These are phyloP conservation scores for Pachysolen tannophilus DNA, from an alignment of 805 yeast species.

Conservation along the genomic window DNA sequence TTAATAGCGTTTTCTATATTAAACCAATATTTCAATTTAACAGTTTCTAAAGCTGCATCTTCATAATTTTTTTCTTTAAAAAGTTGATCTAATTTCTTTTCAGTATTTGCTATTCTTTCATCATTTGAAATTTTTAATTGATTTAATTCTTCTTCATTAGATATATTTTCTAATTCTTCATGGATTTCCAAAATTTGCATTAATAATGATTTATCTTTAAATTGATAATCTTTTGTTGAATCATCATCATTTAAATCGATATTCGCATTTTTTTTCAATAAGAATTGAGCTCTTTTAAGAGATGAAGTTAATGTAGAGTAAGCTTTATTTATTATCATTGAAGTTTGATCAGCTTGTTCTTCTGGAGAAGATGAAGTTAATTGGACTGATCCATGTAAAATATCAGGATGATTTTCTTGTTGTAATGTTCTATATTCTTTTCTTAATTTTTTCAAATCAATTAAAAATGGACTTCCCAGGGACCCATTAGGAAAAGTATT, in stretches of 20 bases:
- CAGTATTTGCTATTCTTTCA: slow-evolving; percentile 40
- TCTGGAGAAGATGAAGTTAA: slow-evolving; percentile 12
- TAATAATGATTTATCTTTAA: slow-evolving; percentile 43
- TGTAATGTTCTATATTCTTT: slow-evolving; percentile 73
- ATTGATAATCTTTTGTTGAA: slow-evolving; percentile 28
- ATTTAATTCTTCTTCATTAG: slow-evolving; percentile 48
- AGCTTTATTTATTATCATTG: slow-evolving; percentile 67
- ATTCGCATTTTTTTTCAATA: slow-evolving; percentile 34
- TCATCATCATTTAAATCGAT: slow-evolving; percentile 58
- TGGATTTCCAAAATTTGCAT: slow-evolving; percentile 79
- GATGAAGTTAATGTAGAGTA: slow-evolving; percentile 68
- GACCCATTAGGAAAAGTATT: slow-evolving; percentile 59
- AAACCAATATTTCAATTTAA: slow-evolving; percentile 75
- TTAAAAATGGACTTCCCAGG: slow-evolving; percentile 49
- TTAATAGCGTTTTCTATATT: slow-evolving; percentile 67
- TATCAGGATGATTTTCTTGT: slow-evolving; percentile 77
- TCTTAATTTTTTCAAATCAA: slow-evolving; percentile 51
- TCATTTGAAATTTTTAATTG: slow-evolving; percentile 48
- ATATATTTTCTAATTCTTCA: slow-evolving; percentile 69
- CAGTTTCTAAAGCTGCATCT: slow-evolving; percentile 55
- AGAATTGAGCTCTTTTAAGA: slow-evolving; percentile 57
- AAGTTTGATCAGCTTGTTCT: slow-evolving; percentile 21
- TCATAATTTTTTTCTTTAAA: slow-evolving; percentile 44
- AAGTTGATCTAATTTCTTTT: slow-evolving; percentile 35
- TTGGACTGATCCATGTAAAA: slow-evolving; percentile 24